These are phyloP conservation scores for Acephala macrosclerotiorum DNA, from an alignment of 2,329 filamentous ascomycete genomes.

Conservation along the genomic window DNA sequence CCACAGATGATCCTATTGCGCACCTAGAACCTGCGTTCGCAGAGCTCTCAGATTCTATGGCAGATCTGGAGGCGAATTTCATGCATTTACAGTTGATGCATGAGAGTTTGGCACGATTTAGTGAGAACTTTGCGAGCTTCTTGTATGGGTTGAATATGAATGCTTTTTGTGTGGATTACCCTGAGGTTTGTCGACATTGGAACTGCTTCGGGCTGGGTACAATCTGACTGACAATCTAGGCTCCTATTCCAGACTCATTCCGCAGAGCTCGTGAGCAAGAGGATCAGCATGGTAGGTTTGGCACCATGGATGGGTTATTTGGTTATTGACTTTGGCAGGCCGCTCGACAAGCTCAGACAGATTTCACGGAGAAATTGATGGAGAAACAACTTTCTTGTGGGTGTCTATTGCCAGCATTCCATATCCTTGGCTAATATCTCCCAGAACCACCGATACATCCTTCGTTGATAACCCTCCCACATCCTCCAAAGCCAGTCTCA, in stretches of 20 bases:
- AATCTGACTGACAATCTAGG: constrained; percentile 55
- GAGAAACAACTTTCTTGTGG: constrained; percentile 86
- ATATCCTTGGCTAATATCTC: constrained; percentile 29
- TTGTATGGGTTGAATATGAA: constrained; percentile 99
- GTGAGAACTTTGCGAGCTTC: constrained; percentile 94
- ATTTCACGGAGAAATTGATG: constrained; percentile 53
- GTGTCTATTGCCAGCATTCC: constrained; percentile 40
- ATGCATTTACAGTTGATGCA: constrained; percentile 98
- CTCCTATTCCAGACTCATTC: constrained; percentile 85
- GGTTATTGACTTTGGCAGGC: constrained; percentile 32
- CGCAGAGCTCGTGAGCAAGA: constrained; percentile 67
- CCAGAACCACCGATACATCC: constrained; percentile 86
- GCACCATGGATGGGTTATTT: constrained; percentile 18
- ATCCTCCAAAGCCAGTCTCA: constrained; percentile 58
- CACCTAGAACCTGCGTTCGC: constrained; percentile 89
- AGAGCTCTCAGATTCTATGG: constrained; percentile 92
- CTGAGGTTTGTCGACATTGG: constrained; percentile 69
- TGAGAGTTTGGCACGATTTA: constrained; percentile 90
- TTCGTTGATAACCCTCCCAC: constrained; percentile 84
- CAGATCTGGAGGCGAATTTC: constrained; percentile 95
- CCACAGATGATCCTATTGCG: constrained; percentile 75
- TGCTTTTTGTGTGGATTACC: constrained; percentile 97
- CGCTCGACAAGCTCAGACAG: constrained; percentile 46
- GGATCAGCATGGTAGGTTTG: constrained; percentile 52
- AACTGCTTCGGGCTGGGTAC: not conserved